phyloP scores from a whole-genome alignment of 805 yeast species.

The Vanderwaltozyma tropicalis region DNA sequence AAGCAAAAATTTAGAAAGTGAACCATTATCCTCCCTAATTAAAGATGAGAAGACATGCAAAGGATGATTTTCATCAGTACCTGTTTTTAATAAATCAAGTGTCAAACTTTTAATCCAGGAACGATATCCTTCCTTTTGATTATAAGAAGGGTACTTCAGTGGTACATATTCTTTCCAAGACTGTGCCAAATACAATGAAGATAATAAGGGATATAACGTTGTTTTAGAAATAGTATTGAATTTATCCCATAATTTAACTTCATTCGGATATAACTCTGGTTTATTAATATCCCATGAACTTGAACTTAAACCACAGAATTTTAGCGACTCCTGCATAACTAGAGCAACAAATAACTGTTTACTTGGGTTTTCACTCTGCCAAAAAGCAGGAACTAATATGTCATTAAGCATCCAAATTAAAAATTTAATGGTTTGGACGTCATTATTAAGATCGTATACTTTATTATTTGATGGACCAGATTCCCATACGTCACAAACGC shows the following conservation, averaged over 20 bases:
- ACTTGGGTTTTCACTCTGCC: constrained; percentile 83
- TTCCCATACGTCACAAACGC: constrained; percentile 36
- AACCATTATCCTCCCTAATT: constrained; percentile 55
- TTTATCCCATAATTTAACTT: constrained; percentile 43
- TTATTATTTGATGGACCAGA: constrained; percentile 30
- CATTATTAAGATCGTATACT: constrained; percentile 52
- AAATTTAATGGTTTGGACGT: constrained; percentile 53
- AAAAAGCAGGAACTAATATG: constrained; percentile 70
- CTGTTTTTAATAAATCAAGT: constrained; percentile 45
- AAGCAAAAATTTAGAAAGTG: constrained; percentile 57
- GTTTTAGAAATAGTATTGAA: constrained; percentile 59
- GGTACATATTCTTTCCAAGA: constrained; percentile 40
- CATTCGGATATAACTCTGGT: constrained; percentile 19
- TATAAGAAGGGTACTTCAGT: constrained; percentile 55
- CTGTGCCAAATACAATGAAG: constrained; percentile 59
- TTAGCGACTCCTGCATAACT: constrained; percentile 79
- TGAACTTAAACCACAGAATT: constrained; percentile 43
- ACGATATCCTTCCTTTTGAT: constrained; percentile 42
- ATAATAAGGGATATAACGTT: constrained; percentile 62
- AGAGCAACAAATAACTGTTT: constrained; percentile 76
- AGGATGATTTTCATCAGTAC: constrained; percentile 31
- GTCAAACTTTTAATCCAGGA: constrained; percentile 68
- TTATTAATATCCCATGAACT: constrained; percentile 24
- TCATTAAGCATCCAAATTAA: constrained; percentile 54
- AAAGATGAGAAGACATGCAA: constrained; percentile 55